These are phyloP conservation scores for Periconia sp. DNA, from an alignment of 2,329 filamentous ascomycete species.

Conservation along the genomic window DNA sequence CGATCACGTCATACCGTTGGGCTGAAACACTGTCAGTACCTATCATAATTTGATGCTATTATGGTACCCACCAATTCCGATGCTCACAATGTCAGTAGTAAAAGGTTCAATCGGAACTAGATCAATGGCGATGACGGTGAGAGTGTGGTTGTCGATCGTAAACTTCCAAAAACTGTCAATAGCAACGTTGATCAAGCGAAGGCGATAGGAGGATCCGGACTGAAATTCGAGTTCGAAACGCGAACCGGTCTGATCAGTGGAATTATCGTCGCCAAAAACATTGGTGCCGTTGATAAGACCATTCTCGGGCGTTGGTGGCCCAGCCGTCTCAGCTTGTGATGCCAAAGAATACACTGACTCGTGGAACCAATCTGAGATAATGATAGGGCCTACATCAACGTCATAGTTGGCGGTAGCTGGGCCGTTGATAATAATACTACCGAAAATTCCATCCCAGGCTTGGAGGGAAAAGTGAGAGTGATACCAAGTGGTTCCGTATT, in stretches of 20 bases:
- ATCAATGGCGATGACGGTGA: slow-evolving; percentile 49
- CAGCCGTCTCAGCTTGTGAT: slow-evolving; percentile 20
- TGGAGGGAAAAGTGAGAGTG: slow-evolving; percentile 45
- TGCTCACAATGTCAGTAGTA: slow-evolving; percentile 5
- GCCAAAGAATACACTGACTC: slow-evolving; percentile 23
- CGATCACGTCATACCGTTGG: slow-evolving; percentile 14
- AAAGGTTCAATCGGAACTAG: slow-evolving; percentile 47
- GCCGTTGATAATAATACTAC: slow-evolving; percentile 46
- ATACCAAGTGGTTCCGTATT: slow-evolving; percentile 47
- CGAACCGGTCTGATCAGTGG: slow-evolving; percentile 10
- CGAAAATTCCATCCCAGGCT: slow-evolving; percentile 40
- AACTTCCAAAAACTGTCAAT: slow-evolving; percentile 45
- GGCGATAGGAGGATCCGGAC: slow-evolving; percentile 44
- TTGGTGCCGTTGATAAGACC: slow-evolving; percentile 51
- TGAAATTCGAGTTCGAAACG: slow-evolving; percentile 43
- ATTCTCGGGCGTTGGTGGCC: slow-evolving; percentile 40
- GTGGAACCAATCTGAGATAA: slow-evolving; percentile 43
- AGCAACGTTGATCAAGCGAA: slow-evolving; percentile 48
- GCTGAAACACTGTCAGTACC: slow-evolving; percentile 4
- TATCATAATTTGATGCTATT: not conserved
- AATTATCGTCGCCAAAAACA: slow-evolving; percentile 27
- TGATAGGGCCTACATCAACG: slow-evolving; percentile 39
- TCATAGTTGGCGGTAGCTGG: slow-evolving; percentile 48
- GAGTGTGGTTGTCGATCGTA: slow-evolving; percentile 46
- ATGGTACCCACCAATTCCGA: slow-evolving; percentile 6